Conservation (phyloP, 2,329 filamentous ascomycete species). For the Lachnellula subtilissima region DNA sequence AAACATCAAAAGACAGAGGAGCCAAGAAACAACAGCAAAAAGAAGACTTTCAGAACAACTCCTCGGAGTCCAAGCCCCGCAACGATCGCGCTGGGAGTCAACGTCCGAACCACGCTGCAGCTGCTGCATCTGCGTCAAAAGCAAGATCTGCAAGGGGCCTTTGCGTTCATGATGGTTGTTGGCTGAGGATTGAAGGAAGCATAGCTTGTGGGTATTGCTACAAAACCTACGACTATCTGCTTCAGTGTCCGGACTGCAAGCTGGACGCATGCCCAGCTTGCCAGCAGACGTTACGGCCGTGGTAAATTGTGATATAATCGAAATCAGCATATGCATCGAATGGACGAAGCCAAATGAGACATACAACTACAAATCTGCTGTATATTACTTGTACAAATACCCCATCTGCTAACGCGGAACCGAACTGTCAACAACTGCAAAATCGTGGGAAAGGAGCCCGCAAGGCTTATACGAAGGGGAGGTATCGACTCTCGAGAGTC, state of each 20-base stretch:
- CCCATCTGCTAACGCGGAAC: too few relatives aligned
- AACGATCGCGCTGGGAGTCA: not conserved
- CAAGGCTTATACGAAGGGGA: too few relatives aligned
- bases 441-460: too few relatives aligned
- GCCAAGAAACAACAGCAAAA: constrained; percentile 4
- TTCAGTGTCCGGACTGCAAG: constrained; percentile 20
- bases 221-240: constrained; percentile 15
- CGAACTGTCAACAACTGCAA: too few relatives aligned
- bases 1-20: constrained; percentile 10
- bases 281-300: constrained; percentile 14
- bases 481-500: too few relatives aligned
- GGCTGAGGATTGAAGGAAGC: constrained; percentile 18
- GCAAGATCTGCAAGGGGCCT: constrained; percentile 3
- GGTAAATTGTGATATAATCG: not conserved
- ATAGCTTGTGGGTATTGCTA: constrained; percentile 14
- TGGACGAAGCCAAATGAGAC: not conserved
- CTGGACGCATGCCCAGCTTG: constrained; percentile 21
- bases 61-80: not conserved
- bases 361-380: not conserved
- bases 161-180: constrained; percentile 17
- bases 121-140: not conserved
- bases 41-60: not conserved
- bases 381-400: too few relatives aligned
- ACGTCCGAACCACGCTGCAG: not conserved
- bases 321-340: not conserved